These are phyloP conservation scores for Lentinula edodes DNA, from an alignment of 768 basidiomycete genomes.

Conservation along the genomic window DNA sequence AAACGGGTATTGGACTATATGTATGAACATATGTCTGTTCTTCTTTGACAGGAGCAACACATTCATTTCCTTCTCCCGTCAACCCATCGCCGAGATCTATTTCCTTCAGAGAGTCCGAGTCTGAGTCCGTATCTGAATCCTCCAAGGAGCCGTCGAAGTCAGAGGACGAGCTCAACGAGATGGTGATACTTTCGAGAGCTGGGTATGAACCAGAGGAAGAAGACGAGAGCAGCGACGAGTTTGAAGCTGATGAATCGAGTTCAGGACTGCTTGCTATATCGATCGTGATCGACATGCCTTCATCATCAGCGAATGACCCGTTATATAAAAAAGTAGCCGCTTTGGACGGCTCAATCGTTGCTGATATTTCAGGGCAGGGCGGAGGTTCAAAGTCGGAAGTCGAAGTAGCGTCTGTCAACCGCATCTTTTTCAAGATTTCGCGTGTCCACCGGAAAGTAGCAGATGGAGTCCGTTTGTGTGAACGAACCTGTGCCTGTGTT, in stretches of 20 bases:
- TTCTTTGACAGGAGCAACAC: constrained; percentile 8
- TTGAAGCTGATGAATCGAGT: neutral
- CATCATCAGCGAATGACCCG: neutral
- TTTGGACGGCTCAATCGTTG: neutral
- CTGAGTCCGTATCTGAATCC: constrained; percentile 10
- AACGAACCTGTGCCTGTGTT: neutral
- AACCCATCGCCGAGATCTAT: constrained; percentile 16
- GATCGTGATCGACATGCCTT: neutral
- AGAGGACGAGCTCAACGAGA: constrained; percentile 1
- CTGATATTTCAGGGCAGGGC: neutral
- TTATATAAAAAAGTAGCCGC: neutral
- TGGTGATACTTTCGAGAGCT: constrained; percentile 9
- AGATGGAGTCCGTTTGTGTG: neutral
- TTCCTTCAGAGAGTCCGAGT: constrained; percentile 5
- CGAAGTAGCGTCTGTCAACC: neutral
- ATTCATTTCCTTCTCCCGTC: constrained; percentile 16
- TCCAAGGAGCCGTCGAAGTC: neutral
- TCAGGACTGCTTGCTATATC: neutral
- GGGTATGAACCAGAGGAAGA: constrained; percentile 10
- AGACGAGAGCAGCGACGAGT: constrained; percentile 1
- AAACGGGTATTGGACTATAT: neutral
- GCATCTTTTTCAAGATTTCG: constrained; percentile 3
- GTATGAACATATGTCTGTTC: neutral
- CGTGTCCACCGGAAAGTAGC: constrained; percentile 4
- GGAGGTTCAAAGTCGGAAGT: neutral